These are phyloP conservation scores for Hypoxylon sp. DNA, from an alignment of 2,329 filamentous ascomycete species.

Conservation along the genomic window DNA sequence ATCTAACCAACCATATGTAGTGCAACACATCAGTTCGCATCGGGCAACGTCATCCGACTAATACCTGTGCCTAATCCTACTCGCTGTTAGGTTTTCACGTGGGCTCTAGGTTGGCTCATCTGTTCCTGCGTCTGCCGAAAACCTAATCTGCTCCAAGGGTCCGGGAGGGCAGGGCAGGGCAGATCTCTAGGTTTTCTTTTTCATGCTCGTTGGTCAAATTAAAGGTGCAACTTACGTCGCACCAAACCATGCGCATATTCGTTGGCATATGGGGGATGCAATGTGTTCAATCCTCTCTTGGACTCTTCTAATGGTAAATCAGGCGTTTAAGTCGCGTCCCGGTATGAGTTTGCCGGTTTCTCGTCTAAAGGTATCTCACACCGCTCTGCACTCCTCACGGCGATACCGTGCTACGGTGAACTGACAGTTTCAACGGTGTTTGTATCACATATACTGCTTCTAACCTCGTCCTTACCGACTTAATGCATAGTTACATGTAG, in stretches of 20 bases:
- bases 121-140: conserved; percentile 41
- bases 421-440: conserved; percentile 11
- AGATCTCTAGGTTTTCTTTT: background rate
- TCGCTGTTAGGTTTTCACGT: conserved; percentile 35
- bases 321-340: background rate
- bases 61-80: conserved; percentile 24
- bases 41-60: conserved; percentile 26
- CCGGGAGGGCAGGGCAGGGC: conserved; percentile 28
- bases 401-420: background rate
- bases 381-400: background rate
- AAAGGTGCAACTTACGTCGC: background rate
- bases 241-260: background rate
- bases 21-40: conserved; percentile 26
- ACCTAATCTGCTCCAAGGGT: conserved; percentile 34
- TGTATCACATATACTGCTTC: background rate
- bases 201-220: background rate
- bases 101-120: conserved; percentile 31
- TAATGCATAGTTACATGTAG: background rate
- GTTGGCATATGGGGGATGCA: background rate
- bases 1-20: conserved; percentile 10
- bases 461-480: background rate
- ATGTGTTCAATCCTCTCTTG: background rate
- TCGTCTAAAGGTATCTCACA: background rate
- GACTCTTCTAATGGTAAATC: background rate
- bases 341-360: background rate